Evolutionary conservation across 257 asterid species (phyloP), one percentile per base, ranked within the genome.

Genomic region (Primulina huaijiensis): DNA sequence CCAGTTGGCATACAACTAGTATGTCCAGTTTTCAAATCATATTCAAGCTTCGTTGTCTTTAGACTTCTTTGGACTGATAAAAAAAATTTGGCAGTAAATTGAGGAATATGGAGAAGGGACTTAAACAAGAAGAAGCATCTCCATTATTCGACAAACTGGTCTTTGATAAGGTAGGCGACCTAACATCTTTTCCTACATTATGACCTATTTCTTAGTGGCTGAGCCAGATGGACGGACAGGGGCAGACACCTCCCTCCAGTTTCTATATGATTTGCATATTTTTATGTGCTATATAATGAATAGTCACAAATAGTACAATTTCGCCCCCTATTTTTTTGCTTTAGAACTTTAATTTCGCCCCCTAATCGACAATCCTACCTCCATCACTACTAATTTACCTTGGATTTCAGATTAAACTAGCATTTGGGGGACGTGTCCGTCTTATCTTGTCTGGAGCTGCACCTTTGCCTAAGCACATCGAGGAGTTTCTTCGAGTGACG

Each of bases 381-480:
- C n/a, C 53, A 43, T 8, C 53, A 12, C 17, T 12, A 43, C 5
- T 43, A 43, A 33, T 57, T 62, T 21, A 7, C 11, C 12, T 68
- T 33, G 9, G 6, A 6, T 70, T 70, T 75, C 63, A 92, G 98
- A 88, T 92, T 57, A 90, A 83, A 83, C 93, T 76, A 84, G 98
- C 80, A 46, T 92, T 92, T 75, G 98, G 98, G 55, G 98, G 98
- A 65, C 88, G 92, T 6, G 97, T 92, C 65, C 98, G 95, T 66
- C 89, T 89, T 33, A 83, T 92, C 84, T 75, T 90, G 37, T 83
- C 98, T 34, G 98, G 98, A 58, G 98, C 98, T 65, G 98, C 98
- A 35, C 98, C 98, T 16, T 76, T 92, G 70, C 92, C 97, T 23
- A 84, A 74, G 78, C 97, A 90, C 67, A 72, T 92, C 2, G 97